Percentiles rank a stretch among this genome's conserved stretches.
Conservation (phyloP, 2,329 filamentous ascomycete species). For the Calonectria ilicicola region DNA sequence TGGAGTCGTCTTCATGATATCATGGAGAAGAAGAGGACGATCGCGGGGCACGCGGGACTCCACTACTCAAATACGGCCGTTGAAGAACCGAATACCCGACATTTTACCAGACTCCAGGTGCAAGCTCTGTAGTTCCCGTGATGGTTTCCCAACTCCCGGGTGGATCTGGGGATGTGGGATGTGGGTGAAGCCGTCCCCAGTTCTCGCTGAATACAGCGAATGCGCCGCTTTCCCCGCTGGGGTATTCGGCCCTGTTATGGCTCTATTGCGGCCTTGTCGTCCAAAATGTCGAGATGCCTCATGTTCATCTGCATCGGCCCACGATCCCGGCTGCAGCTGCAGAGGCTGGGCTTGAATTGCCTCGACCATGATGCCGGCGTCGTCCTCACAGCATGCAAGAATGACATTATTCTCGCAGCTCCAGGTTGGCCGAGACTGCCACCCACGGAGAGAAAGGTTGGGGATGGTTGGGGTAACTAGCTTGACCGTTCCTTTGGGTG, state of each 20-base stretch:
- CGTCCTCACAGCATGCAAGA: not conserved
- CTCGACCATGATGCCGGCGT: not conserved
- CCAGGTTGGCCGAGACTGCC: not conserved
- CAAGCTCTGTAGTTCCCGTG: slow-evolving; percentile 18
- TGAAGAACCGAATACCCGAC: slow-evolving; percentile 35
- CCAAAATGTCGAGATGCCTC: not conserved
- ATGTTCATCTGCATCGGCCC: slow-evolving; percentile 8
- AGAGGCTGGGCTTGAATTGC: not conserved
- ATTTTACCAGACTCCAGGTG: slow-evolving; percentile 25
- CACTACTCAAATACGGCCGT: slow-evolving; percentile 37
- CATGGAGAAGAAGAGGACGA: slow-evolving; percentile 26
- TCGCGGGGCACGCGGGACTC: slow-evolving; percentile 23
- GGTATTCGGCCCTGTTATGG: slow-evolving; percentile 35
- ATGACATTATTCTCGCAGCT: not conserved
- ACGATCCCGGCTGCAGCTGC: slow-evolving; percentile 6
- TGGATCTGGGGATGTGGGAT: slow-evolving; percentile 31
- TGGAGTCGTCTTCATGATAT: slow-evolving; percentile 31
- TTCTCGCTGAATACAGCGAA: slow-evolving; percentile 18
- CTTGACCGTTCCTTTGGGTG: not conserved
- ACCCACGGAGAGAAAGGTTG: too few relatives aligned
- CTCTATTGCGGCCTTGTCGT: slow-evolving; percentile 22
- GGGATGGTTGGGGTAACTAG: not conserved
- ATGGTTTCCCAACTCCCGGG: slow-evolving; percentile 25
- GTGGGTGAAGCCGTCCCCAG: slow-evolving; percentile 5
- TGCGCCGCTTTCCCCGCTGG: slow-evolving; percentile 27